Evolutionary conservation across 2,329 filamentous ascomycete genomes (phyloP).

Genomic region (Talaromyces verruculosus): DNA sequence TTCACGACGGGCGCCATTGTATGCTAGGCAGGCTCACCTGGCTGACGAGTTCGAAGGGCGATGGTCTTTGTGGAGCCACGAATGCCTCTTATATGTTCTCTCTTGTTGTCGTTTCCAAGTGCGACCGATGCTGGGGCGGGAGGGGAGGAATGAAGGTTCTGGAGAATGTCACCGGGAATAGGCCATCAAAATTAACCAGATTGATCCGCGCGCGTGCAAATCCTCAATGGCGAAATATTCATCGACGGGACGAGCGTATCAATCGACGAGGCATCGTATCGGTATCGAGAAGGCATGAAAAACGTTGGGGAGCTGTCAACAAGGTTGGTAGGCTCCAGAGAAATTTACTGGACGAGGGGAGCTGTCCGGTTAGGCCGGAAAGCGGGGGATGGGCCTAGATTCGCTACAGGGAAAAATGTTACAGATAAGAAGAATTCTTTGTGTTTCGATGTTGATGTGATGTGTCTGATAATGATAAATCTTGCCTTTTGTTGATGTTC

Average conservation of each 20-base stretch:
- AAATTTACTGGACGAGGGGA: not conserved
- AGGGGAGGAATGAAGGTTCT: not conserved
- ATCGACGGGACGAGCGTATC: not conserved
- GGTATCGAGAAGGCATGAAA: not conserved
- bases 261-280: not conserved
- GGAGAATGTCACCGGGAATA: not conserved
- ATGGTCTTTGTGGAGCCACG: not conserved
- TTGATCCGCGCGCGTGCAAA: not conserved
- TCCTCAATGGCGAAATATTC: not conserved
- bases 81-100: not conserved
- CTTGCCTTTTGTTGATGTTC: not conserved
- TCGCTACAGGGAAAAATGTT: not conserved
- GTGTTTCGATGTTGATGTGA: not conserved
- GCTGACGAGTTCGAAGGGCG: not conserved
- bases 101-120: not conserved
- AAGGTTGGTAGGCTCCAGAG: not conserved
- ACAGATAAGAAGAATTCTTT: not conserved
- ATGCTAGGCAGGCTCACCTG: not conserved
- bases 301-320: not conserved
- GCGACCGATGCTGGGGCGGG: no score
- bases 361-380: not conserved
- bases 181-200: not conserved
- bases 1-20: constrained; percentile 13
- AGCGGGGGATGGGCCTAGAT: not conserved
- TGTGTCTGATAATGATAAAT: not conserved